phyloP scores from a whole-genome alignment of 139 green algal genomes.

The Volvox reticuliferus region DNA sequence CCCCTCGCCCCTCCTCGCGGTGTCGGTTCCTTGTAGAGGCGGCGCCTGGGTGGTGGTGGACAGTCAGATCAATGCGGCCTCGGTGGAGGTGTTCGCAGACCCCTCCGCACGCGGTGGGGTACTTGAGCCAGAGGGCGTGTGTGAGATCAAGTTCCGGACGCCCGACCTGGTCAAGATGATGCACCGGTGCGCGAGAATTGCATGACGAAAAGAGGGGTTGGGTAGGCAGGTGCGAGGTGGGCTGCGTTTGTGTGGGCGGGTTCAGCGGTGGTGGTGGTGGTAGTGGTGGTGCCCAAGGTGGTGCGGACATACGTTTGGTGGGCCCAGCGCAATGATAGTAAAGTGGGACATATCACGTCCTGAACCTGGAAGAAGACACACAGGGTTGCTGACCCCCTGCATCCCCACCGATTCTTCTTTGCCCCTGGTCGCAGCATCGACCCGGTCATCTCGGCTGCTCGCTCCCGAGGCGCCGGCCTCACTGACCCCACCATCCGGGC shows the following conservation, averaged over 20 bases:
- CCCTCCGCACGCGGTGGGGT: slow-evolving; percentile 85
- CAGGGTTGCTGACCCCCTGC: too few species aligned
- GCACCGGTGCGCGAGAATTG: slow-evolving; percentile 70
- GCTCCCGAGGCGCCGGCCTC: slow-evolving; percentile 45
- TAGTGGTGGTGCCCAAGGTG: not conserved
- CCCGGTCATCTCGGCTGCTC: slow-evolving; percentile 71
- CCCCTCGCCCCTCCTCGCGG: too few species aligned
- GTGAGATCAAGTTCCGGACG: slow-evolving; percentile 98
- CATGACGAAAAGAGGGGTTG: too few species aligned
- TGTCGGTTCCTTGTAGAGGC: slow-evolving; percentile 60
- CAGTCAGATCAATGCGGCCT: slow-evolving; percentile 83
- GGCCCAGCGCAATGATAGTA: too few species aligned
- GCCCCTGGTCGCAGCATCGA: slow-evolving; percentile 77
- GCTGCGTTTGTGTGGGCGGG: not conserved
- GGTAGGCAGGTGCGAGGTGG: not conserved
- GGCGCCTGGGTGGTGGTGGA: slow-evolving; percentile 99
- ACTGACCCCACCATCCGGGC: slow-evolving; percentile 66
- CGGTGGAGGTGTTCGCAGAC: slow-evolving; percentile 91
- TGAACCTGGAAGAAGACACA: too few species aligned
- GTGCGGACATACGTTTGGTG: not conserved
- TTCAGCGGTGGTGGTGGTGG: not conserved
- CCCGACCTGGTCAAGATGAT: slow-evolving; percentile 89
- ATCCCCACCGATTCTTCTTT: too few species aligned
- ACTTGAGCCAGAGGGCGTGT: slow-evolving; percentile 96
- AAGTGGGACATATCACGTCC: too few species aligned